Evolutionary conservation across 352 stramenopile genomes (phyloP), one percentile per base, ranked within the genome.

Genomic region (Phytopythium ostracodes): DNA sequence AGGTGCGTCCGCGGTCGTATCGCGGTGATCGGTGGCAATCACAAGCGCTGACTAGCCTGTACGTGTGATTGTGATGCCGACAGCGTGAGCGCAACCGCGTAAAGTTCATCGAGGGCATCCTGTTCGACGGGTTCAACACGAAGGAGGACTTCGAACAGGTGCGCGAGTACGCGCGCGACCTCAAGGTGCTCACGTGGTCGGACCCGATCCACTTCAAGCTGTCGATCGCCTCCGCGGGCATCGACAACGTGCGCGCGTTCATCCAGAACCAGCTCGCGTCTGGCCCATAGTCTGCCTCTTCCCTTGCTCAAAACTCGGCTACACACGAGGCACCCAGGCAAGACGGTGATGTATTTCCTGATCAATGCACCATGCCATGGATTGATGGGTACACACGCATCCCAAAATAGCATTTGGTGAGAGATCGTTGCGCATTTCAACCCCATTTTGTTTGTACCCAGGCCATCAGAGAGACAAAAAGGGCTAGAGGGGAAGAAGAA

Each of bases 81-180:
- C 25, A 75, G 61, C 83, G 82, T 24, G 91, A 97, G 71, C 86
- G 89, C 63, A 94, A 96, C 68, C 88, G 89, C 58, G 80, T 97
- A 35, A 69, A 84, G 70, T 94, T 94, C 54, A 51, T 91, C 18
- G 78, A 86, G 49, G 87, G 88, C 29, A 77, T 93, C 49, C 81
- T 97, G 38, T 89, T 97, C 53, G 89, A 97, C 58, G 81, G 91
- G 17, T 95, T 95, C 63, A 86, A 87, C 59, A 81, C 79, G 9
- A 92, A 89, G 65, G 78, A 88, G 51, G 86, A 94, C 54, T 97
- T 94, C 62, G 86, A 94, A 57, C 75, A 79, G 17, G 86, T 97
- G 46, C 69, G 74, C 24, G 62, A 75, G 40, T 96, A 85, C 51
- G 89, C 89, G 0, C 61, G 76, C 25, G 71, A 82, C 35, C 66